phyloP scores from a whole-genome alignment of 139 green algal species.

The Chlamydomonas urium region DNA sequence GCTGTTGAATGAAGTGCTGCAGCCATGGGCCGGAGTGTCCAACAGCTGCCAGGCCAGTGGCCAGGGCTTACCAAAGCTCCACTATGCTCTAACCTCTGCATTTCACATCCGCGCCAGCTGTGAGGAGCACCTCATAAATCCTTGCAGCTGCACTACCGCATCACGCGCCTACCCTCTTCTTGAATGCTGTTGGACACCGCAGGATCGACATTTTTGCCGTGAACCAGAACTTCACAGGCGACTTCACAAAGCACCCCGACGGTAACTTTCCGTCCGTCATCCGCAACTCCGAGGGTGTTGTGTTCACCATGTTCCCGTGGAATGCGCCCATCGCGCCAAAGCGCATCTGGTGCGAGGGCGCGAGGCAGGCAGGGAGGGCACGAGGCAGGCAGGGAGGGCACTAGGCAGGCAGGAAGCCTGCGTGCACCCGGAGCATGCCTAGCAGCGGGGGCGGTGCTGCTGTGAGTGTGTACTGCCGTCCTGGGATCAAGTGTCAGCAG shows the following conservation, averaged over 20 bases:
- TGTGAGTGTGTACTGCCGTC: not conserved
- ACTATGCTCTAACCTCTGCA: too few relatives aligned
- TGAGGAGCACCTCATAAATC: too few relatives aligned
- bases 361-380: not conserved
- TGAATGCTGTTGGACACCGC: too few relatives aligned
- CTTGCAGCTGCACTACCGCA: too few relatives aligned
- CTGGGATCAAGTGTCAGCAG: not conserved
- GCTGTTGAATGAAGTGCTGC: too few relatives aligned
- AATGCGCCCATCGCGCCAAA: not conserved
- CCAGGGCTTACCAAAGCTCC: too few relatives aligned
- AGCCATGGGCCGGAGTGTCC: too few relatives aligned
- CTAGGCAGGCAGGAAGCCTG: not conserved
- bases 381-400: not conserved
- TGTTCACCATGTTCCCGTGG: slow-evolving; percentile 21
- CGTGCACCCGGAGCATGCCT: not conserved
- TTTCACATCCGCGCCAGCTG: too few relatives aligned
- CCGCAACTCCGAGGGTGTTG: not conserved
- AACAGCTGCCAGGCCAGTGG: too few relatives aligned
- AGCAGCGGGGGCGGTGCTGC: too few relatives aligned
- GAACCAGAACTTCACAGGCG: slow-evolving; percentile 22
- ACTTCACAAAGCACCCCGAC: slow-evolving; percentile 21
- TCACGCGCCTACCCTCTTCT: too few relatives aligned
- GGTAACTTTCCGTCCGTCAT: slow-evolving; percentile 16
- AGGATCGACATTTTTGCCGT: slow-evolving; percentile 20
- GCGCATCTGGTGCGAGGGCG: slow-evolving; percentile 15